phyloP scores from a whole-genome alignment of 257 asterid species.

The Solanum lycopersicoides region DNA sequence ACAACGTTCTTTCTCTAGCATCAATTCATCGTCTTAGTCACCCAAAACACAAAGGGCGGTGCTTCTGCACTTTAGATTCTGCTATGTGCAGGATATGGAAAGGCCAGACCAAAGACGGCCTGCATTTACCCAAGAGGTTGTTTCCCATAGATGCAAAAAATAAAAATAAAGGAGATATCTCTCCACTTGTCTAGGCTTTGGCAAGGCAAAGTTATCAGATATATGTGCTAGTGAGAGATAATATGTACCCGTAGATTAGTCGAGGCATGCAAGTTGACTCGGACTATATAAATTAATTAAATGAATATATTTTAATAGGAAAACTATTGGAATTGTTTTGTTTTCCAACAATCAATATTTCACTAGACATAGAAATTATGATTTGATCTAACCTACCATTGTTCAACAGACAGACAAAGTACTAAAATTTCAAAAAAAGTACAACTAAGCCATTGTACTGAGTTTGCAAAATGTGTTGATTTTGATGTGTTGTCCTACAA shows the following conservation, averaged over 20 bases:
- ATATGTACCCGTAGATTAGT: neutral
- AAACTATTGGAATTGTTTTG: neutral
- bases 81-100: too few relatives aligned
- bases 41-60: too few relatives aligned
- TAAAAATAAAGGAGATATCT: too few relatives aligned
- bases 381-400: neutral
- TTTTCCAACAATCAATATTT: neutral
- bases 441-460: too few relatives aligned
- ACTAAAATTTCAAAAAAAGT: neutral
- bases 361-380: neutral
- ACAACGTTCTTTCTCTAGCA: too few relatives aligned
- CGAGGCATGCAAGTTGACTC: neutral
- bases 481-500: neutral
- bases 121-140: too few relatives aligned
- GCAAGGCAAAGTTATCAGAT: neutral
- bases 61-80: too few relatives aligned
- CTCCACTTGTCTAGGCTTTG: too few relatives aligned
- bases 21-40: too few relatives aligned
- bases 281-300: neutral
- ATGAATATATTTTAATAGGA: neutral
- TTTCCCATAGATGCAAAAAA: too few relatives aligned
- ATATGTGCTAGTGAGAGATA: neutral
- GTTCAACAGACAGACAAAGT: neutral
- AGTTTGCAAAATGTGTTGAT: neutral
- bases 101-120: too few relatives aligned